Evolutionary conservation across 2,329 filamentous ascomycete species (phyloP).

Genomic region (Penicillium janthinellum): DNA sequence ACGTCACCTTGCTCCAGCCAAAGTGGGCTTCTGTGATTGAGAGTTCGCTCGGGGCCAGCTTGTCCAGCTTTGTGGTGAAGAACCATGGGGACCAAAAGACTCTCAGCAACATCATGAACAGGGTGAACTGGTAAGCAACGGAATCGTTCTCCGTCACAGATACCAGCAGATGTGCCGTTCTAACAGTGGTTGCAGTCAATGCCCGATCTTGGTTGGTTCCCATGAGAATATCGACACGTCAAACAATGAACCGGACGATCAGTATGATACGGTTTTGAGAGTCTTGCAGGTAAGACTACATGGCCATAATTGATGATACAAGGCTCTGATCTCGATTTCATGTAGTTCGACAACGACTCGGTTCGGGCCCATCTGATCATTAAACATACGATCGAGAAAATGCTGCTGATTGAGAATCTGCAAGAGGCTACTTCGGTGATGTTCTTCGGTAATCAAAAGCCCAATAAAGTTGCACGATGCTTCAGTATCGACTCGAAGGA

Average conservation of each 20-base stretch:
- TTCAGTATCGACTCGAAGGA: slow-evolving; percentile 65
- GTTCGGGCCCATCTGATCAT: slow-evolving; percentile 84
- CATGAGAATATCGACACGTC: slow-evolving; percentile 58
- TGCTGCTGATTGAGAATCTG: slow-evolving; percentile 71
- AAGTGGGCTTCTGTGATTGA: slow-evolving; percentile 85
- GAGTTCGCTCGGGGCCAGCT: slow-evolving; percentile 66
- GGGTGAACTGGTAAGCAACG: slow-evolving; percentile 52
- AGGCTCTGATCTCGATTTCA: slow-evolving; percentile 20
- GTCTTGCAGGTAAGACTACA: slow-evolving; percentile 61
- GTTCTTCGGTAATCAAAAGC: slow-evolving; percentile 59
- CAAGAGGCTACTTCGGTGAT: slow-evolving; percentile 69
- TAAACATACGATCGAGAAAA: slow-evolving; percentile 78
- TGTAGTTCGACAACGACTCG: slow-evolving; percentile 72
- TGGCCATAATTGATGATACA: neutral
- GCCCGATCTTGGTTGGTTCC: slow-evolving; percentile 67
- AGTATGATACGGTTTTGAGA: slow-evolving; percentile 76
- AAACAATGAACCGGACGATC: slow-evolving; percentile 71
- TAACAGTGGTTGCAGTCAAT: slow-evolving; percentile 43
- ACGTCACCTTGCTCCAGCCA: slow-evolving; percentile 74
- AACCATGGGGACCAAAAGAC: slow-evolving; percentile 73
- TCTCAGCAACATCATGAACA: slow-evolving; percentile 66
- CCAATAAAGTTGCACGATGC: slow-evolving; percentile 72
- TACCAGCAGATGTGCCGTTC: neutral
- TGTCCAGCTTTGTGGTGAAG: slow-evolving; percentile 80
- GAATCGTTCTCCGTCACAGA: neutral